A percentile compares a stretch with the other conserved stretches of the same genome.
phyloP scores from a whole-genome alignment of 345 rosid species.

The Linum tenue region DNA sequence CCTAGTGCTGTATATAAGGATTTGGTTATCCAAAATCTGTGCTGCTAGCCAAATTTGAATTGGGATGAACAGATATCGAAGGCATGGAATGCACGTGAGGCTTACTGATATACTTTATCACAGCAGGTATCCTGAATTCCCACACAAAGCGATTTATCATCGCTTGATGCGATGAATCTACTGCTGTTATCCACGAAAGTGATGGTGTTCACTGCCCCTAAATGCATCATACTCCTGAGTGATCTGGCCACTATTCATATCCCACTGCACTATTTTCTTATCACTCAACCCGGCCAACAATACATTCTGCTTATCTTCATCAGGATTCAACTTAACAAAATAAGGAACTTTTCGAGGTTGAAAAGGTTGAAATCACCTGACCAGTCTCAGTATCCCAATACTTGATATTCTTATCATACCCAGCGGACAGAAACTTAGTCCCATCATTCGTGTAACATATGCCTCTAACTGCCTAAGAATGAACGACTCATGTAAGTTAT shows the following conservation, averaged over 20 bases:
- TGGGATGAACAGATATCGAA: slow-evolving; percentile 78
- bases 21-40: slow-evolving; percentile 95
- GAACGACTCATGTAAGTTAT: slow-evolving; percentile 87
- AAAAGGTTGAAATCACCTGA: slow-evolving; percentile 83
- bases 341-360: slow-evolving; percentile 84
- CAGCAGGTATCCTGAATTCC: slow-evolving; percentile 98
- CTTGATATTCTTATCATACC: slow-evolving; percentile 91
- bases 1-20: slow-evolving; percentile 77
- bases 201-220: slow-evolving; percentile 91
- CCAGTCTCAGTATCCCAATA: slow-evolving; percentile 98
- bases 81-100: slow-evolving; percentile 99
- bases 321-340: slow-evolving; percentile 87
- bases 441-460: slow-evolving; percentile 94
- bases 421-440: slow-evolving; percentile 80
- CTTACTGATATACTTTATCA: slow-evolving; percentile 93
- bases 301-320: slow-evolving; percentile 89
- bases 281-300: slow-evolving; percentile 98
- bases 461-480: slow-evolving; percentile 87
- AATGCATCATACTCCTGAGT: slow-evolving; percentile 55
- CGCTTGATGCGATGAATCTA: slow-evolving; percentile 94
- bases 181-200: slow-evolving; percentile 92
- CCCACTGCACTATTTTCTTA: slow-evolving; percentile 99
- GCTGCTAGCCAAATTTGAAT: slow-evolving; percentile 91
- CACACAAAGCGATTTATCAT: slow-evolving; percentile 98
- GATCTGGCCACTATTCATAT: slow-evolving; percentile 80